Evolutionary conservation across 139 green algal genomes (phyloP), one percentile per base, ranked within the genome.

Genomic region (Pseudopediastrum boryanum): DNA sequence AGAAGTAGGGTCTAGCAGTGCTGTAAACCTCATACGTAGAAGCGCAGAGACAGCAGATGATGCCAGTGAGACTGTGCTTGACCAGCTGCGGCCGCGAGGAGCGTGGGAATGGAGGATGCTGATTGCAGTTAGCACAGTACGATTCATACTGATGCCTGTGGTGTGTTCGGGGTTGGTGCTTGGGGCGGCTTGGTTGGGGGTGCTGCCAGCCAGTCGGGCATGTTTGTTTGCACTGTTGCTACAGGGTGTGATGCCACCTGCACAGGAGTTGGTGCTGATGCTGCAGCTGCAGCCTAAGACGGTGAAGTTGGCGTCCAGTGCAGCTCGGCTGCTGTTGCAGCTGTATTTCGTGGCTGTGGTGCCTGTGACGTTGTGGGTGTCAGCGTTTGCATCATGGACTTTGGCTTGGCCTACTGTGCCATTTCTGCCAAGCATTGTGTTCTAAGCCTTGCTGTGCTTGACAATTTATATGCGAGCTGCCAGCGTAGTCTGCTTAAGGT

Each of bases 221-320:
- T 83, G 71, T 48, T 33, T 35, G 13, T 69, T 83, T 27, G 75
- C 71, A 70, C 58, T 88, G 64, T 66, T 84, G 73, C 67, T 85
- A 44, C 75, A 86, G 63, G 77, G 66, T 10, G 54, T 31, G 25
- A 88, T 88, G 85, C 85, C 85, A 7, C 81, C 82, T 21, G 85
- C 82, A 8, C 85, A 90, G 78, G 87, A 90, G 43, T 35, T 90
- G 6, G 85, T 84, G 52, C 68, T 90, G 43, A 77, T 90, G 43
- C 44, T 84, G 66, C 80, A 89, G 58, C 69, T 89, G 33, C 62
- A 73, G 58, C 43, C 36, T 21, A 52, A 41, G 23, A 85, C 79
- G 38, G 46, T 50, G 44, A 36, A 9, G 8, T 48, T 85, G 16
- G 71, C 74, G 25, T 44, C 71, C 42, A 51, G 50, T 31, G 71